These are phyloP conservation scores for Erythrophleum ivorense DNA, from an alignment of 331 rosid species.

Conservation along the genomic window DNA sequence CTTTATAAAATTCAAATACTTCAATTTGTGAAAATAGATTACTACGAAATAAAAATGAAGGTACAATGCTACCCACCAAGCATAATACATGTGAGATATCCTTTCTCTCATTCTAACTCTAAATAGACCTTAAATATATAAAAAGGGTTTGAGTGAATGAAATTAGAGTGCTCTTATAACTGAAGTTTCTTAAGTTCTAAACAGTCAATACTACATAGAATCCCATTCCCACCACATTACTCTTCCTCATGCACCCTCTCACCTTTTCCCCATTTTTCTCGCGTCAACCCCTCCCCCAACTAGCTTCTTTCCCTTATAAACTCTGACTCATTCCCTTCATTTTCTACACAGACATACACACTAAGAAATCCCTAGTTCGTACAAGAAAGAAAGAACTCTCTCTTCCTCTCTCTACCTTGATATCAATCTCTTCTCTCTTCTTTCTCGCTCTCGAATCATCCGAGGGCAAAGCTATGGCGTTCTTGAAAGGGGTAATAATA, in stretches of 20 bases:
- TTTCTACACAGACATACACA: conserved; percentile 41
- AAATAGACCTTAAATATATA: conserved; percentile 8
- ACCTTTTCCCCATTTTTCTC: conserved; percentile 64
- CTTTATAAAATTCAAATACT: too few relatives aligned
- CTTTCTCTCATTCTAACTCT: too few relatives aligned
- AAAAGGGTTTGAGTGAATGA: conserved; percentile 1
- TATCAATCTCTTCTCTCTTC: not conserved
- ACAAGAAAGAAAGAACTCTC: not conserved
- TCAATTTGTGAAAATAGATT: too few relatives aligned
- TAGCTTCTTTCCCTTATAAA: conserved; percentile 52
- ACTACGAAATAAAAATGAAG: too few relatives aligned
- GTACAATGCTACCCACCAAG: too few relatives aligned
- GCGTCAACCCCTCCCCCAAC: conserved; percentile 64
- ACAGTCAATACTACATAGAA: conserved; percentile 27
- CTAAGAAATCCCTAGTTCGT: not conserved
- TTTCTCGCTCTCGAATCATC: conserved; percentile 4
- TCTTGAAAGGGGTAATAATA: conserved; percentile 46
- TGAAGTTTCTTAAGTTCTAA: conserved; percentile 38
- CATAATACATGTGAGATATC: too few relatives aligned
- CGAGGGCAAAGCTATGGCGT: conserved; percentile 68
- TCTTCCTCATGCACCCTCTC: conserved; percentile 48
- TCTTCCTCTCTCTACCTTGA: not conserved
- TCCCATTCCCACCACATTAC: conserved; percentile 43
- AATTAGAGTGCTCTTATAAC: conserved; percentile 29
- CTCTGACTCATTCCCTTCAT: conserved; percentile 43